These are phyloP conservation scores for Lasiodiplodia citricola DNA, from an alignment of 2,329 filamentous ascomycete species.

Conservation along the genomic window DNA sequence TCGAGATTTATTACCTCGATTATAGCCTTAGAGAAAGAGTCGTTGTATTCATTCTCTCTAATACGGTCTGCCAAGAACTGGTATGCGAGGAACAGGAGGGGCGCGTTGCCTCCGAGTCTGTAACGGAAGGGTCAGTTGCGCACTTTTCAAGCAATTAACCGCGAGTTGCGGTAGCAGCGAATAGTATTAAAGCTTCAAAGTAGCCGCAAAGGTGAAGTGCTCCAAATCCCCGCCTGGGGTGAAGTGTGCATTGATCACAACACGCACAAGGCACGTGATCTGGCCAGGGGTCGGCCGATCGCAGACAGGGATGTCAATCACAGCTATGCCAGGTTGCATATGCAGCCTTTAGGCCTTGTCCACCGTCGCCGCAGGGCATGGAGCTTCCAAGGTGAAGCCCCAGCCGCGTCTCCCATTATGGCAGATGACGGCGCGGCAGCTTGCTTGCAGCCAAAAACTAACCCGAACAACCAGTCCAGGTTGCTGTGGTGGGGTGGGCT, in stretches of 20 bases:
- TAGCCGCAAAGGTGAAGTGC: neutral
- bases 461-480: neutral
- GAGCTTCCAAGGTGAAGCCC: neutral
- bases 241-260: constrained; percentile 10
- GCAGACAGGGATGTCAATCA: constrained; percentile 21
- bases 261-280: constrained; percentile 13
- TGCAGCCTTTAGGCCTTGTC: constrained; percentile 8
- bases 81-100: constrained; percentile 53
- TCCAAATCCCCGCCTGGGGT: neutral
- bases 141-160: neutral
- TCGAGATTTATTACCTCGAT: constrained; percentile 41
- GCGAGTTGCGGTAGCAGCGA: neutral
- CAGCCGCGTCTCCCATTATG: neutral
- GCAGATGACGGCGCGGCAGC: neutral
- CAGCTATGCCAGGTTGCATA: constrained; percentile 15
- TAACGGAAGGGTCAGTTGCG: constrained; percentile 15
- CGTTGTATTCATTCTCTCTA: constrained; percentile 52
- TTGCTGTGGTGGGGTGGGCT: neutral
- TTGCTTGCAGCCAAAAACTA: constrained; percentile 1
- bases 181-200: constrained; percentile 1
- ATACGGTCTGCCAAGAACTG: constrained; percentile 56
- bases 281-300: constrained; percentile 17
- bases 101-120: constrained; percentile 41
- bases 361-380: neutral
- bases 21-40: constrained; percentile 48